phyloP scores from a whole-genome alignment of 2,329 filamentous ascomycete genomes.

The Aureobasidium sp. region DNA sequence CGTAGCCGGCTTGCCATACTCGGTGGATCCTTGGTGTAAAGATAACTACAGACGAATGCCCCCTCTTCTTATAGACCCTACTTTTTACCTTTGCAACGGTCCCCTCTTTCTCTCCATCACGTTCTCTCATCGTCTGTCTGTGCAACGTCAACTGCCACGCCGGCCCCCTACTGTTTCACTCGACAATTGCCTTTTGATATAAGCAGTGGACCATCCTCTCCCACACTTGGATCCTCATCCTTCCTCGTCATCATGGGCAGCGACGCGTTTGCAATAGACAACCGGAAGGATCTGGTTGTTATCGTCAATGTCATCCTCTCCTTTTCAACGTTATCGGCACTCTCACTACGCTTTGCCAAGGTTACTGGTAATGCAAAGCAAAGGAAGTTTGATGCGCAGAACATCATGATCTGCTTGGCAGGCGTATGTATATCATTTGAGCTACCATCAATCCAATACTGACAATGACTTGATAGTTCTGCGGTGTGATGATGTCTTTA shows the following conservation, averaged over 20 bases:
- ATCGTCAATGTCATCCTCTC: conserved; percentile 14
- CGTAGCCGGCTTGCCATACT: conserved; percentile 6
- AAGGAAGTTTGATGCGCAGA: conserved; percentile 15
- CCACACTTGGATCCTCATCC: neutral
- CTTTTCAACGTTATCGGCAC: neutral
- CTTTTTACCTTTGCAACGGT: conserved; percentile 7
- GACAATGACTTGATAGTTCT: conserved; percentile 2
- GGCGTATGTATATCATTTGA: neutral
- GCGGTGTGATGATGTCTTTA: conserved; percentile 18
- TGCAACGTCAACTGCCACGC: conserved; percentile 7
- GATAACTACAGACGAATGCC: conserved; percentile 10
- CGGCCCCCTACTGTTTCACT: neutral
- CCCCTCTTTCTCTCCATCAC: conserved; percentile 6
- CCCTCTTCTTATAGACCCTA: conserved; percentile 8
- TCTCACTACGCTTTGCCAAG: conserved; percentile 14
- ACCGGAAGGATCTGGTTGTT: conserved; percentile 14
- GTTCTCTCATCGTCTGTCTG: conserved; percentile 7
- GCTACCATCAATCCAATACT: neutral
- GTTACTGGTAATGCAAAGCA: conserved; percentile 12
- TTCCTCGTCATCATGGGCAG: conserved; percentile 4
- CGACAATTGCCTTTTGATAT: neutral
- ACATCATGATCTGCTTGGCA: conserved; percentile 15
- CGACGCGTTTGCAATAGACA: conserved; percentile 3
- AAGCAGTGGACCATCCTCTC: neutral
- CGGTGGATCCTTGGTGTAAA: conserved; percentile 10